A percentile compares a stretch with the other conserved stretches of the same genome.
phyloP scores from a whole-genome alignment of 2,329 filamentous ascomycete genomes.

The Neocatenulostroma microsporum region DNA sequence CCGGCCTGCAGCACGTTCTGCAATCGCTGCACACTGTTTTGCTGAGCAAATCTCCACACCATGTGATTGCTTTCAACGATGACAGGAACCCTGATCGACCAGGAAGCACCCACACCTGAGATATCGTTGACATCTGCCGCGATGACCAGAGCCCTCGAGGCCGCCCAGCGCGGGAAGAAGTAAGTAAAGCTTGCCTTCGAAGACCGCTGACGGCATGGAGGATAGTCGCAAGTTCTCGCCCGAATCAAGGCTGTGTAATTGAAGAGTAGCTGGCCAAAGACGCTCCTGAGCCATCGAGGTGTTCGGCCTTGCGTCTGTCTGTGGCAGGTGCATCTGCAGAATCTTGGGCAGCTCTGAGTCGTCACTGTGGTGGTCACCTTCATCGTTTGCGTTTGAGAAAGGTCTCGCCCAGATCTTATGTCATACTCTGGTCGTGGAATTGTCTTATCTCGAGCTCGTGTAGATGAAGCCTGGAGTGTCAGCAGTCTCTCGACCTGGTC shows the following conservation, averaged over 20 bases:
- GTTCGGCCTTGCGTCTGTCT: background rate
- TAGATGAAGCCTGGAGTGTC: no score
- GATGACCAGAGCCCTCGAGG: background rate
- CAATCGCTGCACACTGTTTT: background rate
- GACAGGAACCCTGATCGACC: background rate
- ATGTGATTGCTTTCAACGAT: background rate
- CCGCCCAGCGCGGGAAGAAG: conserved; percentile 1
- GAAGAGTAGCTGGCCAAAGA: background rate
- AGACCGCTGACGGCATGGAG: background rate
- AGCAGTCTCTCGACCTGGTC: no score
- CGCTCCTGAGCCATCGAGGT: background rate
- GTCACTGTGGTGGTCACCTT: background rate
- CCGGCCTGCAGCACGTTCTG: background rate
- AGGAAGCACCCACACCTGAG: background rate
- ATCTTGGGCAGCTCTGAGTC: background rate
- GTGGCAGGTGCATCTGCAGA: conserved; percentile 2
- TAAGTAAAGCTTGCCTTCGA: background rate
- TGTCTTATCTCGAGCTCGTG: no score
- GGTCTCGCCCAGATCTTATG: no score
- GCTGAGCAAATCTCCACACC: background rate
- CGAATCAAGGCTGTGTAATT: background rate
- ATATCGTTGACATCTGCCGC: background rate
- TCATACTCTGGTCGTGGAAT: no score
- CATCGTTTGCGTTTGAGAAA: no score
- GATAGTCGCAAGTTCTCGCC: background rate